Base-by-base conservation (phyloP, 2,329 filamentous ascomycete genomes). In the Aspergillus sp. region DNA sequence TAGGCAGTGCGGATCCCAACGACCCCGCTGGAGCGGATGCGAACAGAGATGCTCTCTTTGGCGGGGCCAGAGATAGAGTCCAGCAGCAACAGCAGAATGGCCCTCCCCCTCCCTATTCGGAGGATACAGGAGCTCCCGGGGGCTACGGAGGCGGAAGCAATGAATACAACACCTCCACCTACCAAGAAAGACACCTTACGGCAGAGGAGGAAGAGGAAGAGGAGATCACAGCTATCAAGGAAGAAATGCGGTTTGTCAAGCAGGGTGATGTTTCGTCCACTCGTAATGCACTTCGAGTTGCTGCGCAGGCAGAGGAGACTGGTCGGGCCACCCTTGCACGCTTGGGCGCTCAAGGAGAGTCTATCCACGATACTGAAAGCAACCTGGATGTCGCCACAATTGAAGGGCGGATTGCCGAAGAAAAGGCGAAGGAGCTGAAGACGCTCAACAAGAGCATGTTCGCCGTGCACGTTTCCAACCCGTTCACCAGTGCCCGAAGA, bases 401-500 rank as follows among this genome's bases (percentile, higher is more conserved):
- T 50, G 83, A 90, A 61, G 88, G 87, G 56, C 80, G 82, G 45
- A 72, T 86, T 46, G 87, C 88, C 0, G 83, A 90, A 54, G 88
- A 90, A 53, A 86, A 88, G 56, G 85, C 89, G 1, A 80, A 82
- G 38, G 89, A 95, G 61, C 73, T 96, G 32, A 91, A 91, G 71
- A 88, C 81, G 1, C 74, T 94, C 39, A 95, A 96, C 67, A 77
- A 85, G 50, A 90, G 85, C 71, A 95, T 96, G 89, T 95, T 95
- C 60, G 86, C 88, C 5, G 79, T 90, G 19, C 85, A 90, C 58
- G 83, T 90, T 27, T 74, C 75, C 42, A 89, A 89, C 56, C 85
- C 85, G 0, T 88, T 95, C 62, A 93, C 87, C 0, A 81, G 81
- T 10, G 81, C 79, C 49, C 78, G 77, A 52, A 78, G 84, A 36